Percentiles rank a stretch among this genome's conserved stretches.
phyloP scores from a whole-genome alignment of 2,329 filamentous ascomycete species.

The Didymella pinodella region DNA sequence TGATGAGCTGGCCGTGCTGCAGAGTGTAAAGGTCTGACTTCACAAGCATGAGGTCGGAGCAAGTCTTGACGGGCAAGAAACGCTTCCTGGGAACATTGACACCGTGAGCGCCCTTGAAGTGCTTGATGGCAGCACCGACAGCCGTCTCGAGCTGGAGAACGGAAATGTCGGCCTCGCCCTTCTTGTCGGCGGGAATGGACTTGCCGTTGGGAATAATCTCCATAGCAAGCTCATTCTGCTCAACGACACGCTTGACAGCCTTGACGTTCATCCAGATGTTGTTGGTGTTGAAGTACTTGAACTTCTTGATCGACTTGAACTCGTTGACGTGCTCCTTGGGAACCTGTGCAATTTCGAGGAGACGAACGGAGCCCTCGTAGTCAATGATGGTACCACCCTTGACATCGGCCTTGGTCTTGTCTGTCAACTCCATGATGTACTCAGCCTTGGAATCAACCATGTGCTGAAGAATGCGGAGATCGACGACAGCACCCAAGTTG shows the following conservation, averaged over 20 bases:
- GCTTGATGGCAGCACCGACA: slow-evolving; percentile 96
- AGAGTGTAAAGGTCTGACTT: slow-evolving; percentile 99
- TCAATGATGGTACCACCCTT: slow-evolving; percentile 99
- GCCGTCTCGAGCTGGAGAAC: slow-evolving; percentile 99
- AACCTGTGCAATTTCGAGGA: slow-evolving; percentile 98
- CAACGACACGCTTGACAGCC: slow-evolving; percentile 97
- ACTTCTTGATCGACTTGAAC: slow-evolving; percentile 99
- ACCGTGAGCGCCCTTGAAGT: slow-evolving; percentile 98
- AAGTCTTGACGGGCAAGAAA: slow-evolving; percentile 99
- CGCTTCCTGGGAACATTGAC: slow-evolving; percentile 97
- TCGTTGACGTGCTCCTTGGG: slow-evolving; percentile 99
- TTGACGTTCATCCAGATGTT: slow-evolving; percentile 99
- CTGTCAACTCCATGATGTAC: slow-evolving; percentile 99
- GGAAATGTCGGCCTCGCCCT: slow-evolving; percentile 97
- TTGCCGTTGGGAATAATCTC: slow-evolving; percentile 99
- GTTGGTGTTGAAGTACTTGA: slow-evolving; percentile 99
- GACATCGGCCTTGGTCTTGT: slow-evolving; percentile 99
- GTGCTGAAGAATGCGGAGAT: slow-evolving; percentile 97
- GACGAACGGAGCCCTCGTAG: slow-evolving; percentile 94
- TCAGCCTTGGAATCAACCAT: slow-evolving; percentile 97
- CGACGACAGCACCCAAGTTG: slow-evolving; percentile 96
- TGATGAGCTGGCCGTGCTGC: slow-evolving; percentile 97
- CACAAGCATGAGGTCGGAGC: slow-evolving; percentile 98
- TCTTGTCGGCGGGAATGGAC: slow-evolving; percentile 98
- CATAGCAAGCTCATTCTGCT: slow-evolving; percentile 98